These are phyloP conservation scores for Nissolia schottii DNA, from an alignment of 306 rosid species.

Conservation along the genomic window DNA sequence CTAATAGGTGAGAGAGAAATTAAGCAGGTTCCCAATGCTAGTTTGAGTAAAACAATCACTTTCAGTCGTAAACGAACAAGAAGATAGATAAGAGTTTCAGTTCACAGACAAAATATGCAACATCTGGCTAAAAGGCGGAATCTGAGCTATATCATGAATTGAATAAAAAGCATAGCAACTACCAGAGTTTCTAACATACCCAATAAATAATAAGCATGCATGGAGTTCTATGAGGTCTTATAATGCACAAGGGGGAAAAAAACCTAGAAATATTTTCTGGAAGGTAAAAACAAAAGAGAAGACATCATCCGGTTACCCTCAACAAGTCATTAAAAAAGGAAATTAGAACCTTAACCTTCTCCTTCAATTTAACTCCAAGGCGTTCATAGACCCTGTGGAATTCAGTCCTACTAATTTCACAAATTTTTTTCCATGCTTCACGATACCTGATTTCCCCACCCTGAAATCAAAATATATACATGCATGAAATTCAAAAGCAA, in stretches of 20 bases:
- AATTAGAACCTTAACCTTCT: conserved; percentile 51
- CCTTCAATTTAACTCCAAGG: conserved; percentile 76
- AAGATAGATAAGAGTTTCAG: not conserved
- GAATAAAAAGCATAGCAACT: not conserved
- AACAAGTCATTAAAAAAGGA: not conserved
- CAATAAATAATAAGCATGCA: conserved; percentile 7
- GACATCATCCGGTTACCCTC: not conserved
- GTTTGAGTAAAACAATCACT: not conserved
- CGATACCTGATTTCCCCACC: conserved; percentile 71
- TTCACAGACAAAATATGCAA: not conserved
- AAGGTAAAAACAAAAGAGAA: not conserved
- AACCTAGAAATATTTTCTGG: not conserved
- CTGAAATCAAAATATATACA: conserved; percentile 42
- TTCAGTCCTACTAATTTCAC: conserved; percentile 86
- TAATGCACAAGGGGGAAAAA: not conserved
- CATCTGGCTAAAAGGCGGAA: conserved; percentile 1
- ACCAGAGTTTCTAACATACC: not conserved
- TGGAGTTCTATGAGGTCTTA: not conserved
- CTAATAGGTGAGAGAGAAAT: not conserved
- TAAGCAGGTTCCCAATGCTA: not conserved
- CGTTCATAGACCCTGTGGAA: conserved; percentile 80
- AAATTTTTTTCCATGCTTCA: conserved; percentile 77
- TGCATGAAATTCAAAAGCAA: not conserved
- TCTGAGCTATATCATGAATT: not conserved
- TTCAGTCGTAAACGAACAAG: not conserved